Evolutionary conservation across 2,329 filamentous ascomycete species (phyloP), one percentile per base, ranked within the genome.

Genomic region (Moelleriella libera): DNA sequence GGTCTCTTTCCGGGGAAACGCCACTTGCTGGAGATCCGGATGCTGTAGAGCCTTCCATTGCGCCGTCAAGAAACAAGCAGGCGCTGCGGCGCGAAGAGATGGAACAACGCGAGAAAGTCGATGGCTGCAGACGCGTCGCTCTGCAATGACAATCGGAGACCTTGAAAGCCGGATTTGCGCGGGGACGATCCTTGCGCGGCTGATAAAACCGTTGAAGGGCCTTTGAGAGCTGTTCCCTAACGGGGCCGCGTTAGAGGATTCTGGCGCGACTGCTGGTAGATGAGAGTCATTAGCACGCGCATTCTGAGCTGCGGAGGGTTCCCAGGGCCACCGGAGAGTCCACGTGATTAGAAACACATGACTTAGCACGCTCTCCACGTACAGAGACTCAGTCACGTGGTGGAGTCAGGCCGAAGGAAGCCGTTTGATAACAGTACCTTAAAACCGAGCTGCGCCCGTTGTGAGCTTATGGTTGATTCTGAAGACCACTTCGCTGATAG

Each of bases 41-140:
- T 54, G 65, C 75, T 56, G 70, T 64, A 51, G 72, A 68, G 54
- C 76, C 76, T 51, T 82, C 78, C 78, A 82, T 82, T 47, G 60
- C 66, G 6, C 39, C n/a, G 21, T 21, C 21, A 21, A 21, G 21
- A 43, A 34, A 30, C 30, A 5, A 5, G 9, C 7, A 30, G 30
- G 45, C 21, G 28, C 5, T 6, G 4, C 45, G 14, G 31, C 12
- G 44, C 44, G 41, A 44, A 41, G 40, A 7, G 40, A 14, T 14
- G 40, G 9, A 41, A 39, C 34, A 9, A 12, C 34, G 4, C 34
- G 40, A 41, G 7, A 14, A 14, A n/a, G 11, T n/a, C 9, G 40
- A 41, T 7, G 5, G 2, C 5, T 41, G n/a, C 40, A 7, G 40
- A 41, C 5, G 40, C 40, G 40, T 41, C 40, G 40, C 40, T 9